A percentile compares a stretch with the other conserved stretches of the same genome.
Conservation (phyloP, 1,284 basidiomycete genomes). For the Pisolithus thermaeus region DNA sequence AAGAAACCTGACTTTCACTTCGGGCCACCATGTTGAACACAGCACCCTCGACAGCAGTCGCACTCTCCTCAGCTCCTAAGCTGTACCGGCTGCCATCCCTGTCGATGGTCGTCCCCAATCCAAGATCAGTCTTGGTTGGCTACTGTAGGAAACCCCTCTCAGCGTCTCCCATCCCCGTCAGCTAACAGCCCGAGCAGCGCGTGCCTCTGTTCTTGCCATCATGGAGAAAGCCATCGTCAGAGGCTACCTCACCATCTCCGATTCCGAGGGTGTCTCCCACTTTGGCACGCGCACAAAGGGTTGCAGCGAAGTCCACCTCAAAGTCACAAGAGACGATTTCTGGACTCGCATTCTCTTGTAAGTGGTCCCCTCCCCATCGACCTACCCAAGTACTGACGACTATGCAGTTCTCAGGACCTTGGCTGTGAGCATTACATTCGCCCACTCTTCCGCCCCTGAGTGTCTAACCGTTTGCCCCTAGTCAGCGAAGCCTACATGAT, state of each 20-base stretch:
- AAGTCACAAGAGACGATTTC: conserved; percentile 67
- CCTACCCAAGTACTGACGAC: conserved; percentile 10
- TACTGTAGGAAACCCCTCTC: conserved; percentile 18
- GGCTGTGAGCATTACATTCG: conserved; percentile 49
- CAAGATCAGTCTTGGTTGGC: conserved; percentile 22
- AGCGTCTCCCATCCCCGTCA: not conserved
- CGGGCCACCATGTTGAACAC: conserved; percentile 24
- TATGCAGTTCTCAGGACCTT: conserved; percentile 57
- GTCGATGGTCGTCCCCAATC: conserved; percentile 26
- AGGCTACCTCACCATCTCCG: conserved; percentile 60
- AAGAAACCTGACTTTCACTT: conserved; percentile 1
- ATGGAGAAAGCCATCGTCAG: conserved; percentile 52
- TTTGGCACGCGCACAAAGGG: conserved; percentile 52
- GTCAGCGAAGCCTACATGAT: conserved; percentile 89
- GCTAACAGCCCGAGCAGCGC: conserved; percentile 37
- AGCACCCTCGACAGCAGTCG: conserved; percentile 26
- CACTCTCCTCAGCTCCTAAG: conserved; percentile 27
- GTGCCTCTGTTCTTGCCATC: conserved; percentile 55
- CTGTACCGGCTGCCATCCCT: conserved; percentile 30
- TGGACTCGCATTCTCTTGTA: conserved; percentile 74
- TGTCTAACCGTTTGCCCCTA: conserved; percentile 27
- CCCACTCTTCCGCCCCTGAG: conserved; percentile 6
- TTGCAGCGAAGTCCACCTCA: conserved; percentile 56
- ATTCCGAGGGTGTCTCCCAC: conserved; percentile 49
- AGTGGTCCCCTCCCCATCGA: conserved; percentile 18